Evolutionary conservation across 805 yeast species (phyloP), one percentile per base, ranked within the genome.

Genomic region (Metschnikowia hibisci): DNA sequence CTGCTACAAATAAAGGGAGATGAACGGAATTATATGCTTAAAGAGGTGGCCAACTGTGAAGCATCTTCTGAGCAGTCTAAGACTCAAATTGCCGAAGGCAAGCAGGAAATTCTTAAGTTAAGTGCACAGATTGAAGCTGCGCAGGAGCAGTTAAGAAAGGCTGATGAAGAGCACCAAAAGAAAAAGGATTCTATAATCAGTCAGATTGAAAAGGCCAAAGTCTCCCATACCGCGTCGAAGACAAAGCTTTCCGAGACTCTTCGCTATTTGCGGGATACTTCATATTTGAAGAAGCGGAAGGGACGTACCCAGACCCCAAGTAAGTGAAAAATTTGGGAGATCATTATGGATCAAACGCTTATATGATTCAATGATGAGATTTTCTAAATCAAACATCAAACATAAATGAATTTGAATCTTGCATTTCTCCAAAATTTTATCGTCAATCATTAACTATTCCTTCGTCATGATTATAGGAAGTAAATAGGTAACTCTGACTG

Each of bases 401-500:
- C n/a, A n/a, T n/a, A n/a, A n/a, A n/a, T n/a, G n/a, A n/a, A n/a
- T n/a, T n/a, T n/a, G n/a, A n/a, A n/a, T n/a, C n/a, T n/a, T n/a
- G n/a, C n/a, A n/a, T n/a, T n/a, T n/a, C n/a, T n/a, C n/a, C n/a
- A n/a, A n/a, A n/a, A n/a, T n/a, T n/a, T n/a, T n/a, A n/a, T n/a
- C n/a, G n/a, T n/a, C n/a, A n/a, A n/a, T n/a, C n/a, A n/a, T n/a
- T n/a, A n/a, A 29, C 32, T 11, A 6, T 26, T 32, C 35, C 42
- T 29, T 14, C n/a, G n/a, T 12, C 32, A 6, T 31, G 23, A 22
- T 29, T 32, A 44, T 10, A 52, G 45, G 20, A 50, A 52, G 41
- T 80, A 89, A 15, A 93, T 79, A 18, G 96, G 96, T 79, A 88
- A 86, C 46, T 81, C 82, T 34, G 81, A 73, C 14, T 73, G 71